Percentiles rank a stretch among this genome's conserved stretches.
Evolutionary conservation across 768 basidiomycete genomes (phyloP).

Genomic region (Suillus alpinus): DNA sequence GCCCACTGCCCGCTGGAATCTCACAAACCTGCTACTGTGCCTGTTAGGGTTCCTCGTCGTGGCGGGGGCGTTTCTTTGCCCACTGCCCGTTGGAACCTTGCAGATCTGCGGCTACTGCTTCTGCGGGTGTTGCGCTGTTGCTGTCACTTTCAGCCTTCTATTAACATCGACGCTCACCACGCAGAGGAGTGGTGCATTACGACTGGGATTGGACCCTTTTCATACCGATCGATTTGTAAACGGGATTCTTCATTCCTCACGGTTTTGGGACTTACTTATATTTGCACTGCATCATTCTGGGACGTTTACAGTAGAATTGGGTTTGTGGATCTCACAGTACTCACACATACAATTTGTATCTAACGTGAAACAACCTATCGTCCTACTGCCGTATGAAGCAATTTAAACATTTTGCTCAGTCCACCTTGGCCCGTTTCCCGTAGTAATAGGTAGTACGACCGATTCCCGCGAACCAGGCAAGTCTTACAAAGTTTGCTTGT

Average conservation of each 20-base stretch:
- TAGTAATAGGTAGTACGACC: constrained; percentile 45
- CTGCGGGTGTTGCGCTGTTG: not conserved
- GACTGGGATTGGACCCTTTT: not conserved
- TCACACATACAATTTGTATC: not conserved
- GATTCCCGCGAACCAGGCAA: constrained; percentile 56
- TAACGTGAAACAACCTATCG: too few species aligned
- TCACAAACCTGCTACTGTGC: too few species aligned
- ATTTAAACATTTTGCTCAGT: not conserved
- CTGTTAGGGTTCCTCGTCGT: not conserved
- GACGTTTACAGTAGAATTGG: not conserved
- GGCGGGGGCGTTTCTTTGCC: not conserved
- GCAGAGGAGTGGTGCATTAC: not conserved
- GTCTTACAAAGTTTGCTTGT: constrained; percentile 29
- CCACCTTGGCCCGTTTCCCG: constrained; percentile 13
- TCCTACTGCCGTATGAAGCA: not conserved
- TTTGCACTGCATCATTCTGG: not conserved
- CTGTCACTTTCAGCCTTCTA: not conserved
- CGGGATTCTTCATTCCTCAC: not conserved
- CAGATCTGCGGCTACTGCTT: not conserved
- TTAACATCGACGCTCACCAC: not conserved
- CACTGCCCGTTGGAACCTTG: not conserved
- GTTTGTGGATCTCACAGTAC: not conserved
- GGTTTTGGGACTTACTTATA: not conserved
- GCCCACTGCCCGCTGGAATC: too few species aligned
- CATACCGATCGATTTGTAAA: not conserved